Base-by-base conservation (phyloP, 2,329 filamentous ascomycete genomes). In the Alternaria consortialis region DNA sequence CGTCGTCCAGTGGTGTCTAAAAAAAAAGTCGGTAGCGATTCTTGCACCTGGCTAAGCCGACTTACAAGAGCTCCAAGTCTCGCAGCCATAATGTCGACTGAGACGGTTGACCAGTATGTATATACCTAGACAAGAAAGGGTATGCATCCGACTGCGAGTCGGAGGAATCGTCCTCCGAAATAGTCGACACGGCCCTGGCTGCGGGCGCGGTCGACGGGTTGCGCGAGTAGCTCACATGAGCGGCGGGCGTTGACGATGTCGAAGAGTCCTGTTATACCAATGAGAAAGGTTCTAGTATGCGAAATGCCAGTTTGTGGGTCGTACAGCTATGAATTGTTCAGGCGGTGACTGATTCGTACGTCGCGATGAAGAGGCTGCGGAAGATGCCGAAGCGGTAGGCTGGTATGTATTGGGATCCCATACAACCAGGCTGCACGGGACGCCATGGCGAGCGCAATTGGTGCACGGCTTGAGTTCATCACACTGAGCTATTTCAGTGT, bases 381-480 rank as follows among this genome's bases (percentile, higher is more conserved):
- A 47, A n/a, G 64, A 40, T 50, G 66, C 59, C 31, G 65, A 58
- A 25, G 64, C 43, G 7, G 66, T 39, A 52, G 63, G 59, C 12
- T 61, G 57, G 27, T 59, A 50, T 32, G 63, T 62, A 62, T 67
- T 66, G 13, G 64, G 63, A 52, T 74, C 72, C 62, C 66, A 66
- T 40, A 68, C 68, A 52, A 76, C 56, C 6, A 79, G 69, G 60
- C 74, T 78, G 63, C 77, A 79, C 51, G 69, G 65, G 13, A 79
- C 76, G 36, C 74, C 71, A 65, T 79, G 77, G 54, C 76, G 70
- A 43, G 74, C 67, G 64, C 77, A 79, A 60, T 74, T 77, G 20
- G 74, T 75, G 56, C 77, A 79, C 11, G 77, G 77, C 56, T 74
- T 77, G 32, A 71, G 70, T 65, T 79, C 77, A 57, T 79, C 77